These are phyloP conservation scores for Russula sp. DNA, from an alignment of 768 basidiomycete species.

Conservation along the genomic window DNA sequence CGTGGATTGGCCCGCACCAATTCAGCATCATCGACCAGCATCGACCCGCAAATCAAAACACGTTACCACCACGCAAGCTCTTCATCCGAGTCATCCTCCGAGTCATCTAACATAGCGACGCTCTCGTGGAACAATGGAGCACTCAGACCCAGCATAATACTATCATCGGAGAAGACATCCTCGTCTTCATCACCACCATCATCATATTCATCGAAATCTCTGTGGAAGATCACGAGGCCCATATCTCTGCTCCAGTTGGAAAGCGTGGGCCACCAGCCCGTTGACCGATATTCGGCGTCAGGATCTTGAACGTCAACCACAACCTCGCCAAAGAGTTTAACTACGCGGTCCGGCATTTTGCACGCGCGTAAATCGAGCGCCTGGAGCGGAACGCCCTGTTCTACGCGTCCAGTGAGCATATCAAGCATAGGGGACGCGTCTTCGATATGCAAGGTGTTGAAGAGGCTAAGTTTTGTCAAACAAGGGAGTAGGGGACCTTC, in stretches of 20 bases:
- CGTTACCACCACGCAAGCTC: neutral
- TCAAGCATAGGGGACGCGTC: neutral
- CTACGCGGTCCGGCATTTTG: slow-evolving; percentile 30
- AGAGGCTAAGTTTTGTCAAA: neutral
- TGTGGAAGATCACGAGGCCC: neutral
- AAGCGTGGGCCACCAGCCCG: neutral
- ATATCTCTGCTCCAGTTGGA: slow-evolving; percentile 3
- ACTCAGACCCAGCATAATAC: neutral
- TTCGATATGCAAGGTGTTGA: no score
- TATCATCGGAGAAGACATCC: neutral
- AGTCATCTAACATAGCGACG: neutral
- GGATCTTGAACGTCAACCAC: neutral
- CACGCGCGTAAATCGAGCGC: slow-evolving; percentile 1
- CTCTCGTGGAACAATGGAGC: neutral
- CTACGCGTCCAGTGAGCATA: neutral
- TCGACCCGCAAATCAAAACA: neutral
- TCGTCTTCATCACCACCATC: neutral
- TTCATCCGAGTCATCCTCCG: neutral
- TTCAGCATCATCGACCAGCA: neutral
- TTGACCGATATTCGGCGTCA: neutral
- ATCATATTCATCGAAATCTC: neutral
- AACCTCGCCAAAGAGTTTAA: neutral
- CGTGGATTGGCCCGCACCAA: no score
- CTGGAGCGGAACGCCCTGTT: neutral
- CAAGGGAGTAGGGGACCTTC: neutral